These are phyloP conservation scores for Plasmodium berghei DNA, from an alignment of 169 alveolate genomes.

Conservation along the genomic window DNA sequence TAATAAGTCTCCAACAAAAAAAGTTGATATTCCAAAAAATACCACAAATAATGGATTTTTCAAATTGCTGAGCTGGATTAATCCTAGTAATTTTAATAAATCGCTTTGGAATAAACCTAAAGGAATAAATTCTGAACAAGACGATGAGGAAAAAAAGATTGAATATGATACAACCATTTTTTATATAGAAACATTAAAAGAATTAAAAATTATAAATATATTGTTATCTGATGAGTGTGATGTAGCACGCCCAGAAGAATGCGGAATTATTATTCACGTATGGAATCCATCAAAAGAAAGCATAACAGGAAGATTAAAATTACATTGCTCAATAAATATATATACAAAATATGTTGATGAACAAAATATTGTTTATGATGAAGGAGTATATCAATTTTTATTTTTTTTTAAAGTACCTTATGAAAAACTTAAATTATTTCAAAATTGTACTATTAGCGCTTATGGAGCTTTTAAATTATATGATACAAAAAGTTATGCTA, in stretches of 20 bases:
- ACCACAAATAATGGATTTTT: background rate
- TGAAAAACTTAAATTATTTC: conserved; percentile 6
- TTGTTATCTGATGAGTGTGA: conserved; percentile 38
- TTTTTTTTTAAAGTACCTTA: conserved; percentile 59
- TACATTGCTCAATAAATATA: conserved; percentile 18
- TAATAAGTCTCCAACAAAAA: background rate
- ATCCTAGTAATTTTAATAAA: background rate
- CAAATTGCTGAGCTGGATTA: too few species aligned
- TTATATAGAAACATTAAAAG: conserved; percentile 55
- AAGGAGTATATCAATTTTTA: conserved; percentile 59
- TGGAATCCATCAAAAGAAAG: conserved; percentile 69
- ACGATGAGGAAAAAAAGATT: background rate
- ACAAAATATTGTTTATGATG: conserved; percentile 39
- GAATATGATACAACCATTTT: conserved; percentile 35
- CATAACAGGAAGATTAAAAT: conserved; percentile 38
- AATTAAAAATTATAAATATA: conserved; percentile 34
- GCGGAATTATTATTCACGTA: conserved; percentile 45
- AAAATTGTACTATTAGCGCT: conserved; percentile 49
- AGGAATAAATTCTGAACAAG: background rate
- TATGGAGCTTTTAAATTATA: conserved; percentile 69
- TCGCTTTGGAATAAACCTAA: background rate
- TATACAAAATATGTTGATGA: conserved; percentile 35
- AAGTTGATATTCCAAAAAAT: background rate
- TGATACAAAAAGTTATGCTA: conserved; percentile 37
- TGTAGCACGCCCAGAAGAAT: conserved; percentile 2